Evolutionary conservation across 192 early-diverging fungal genomes (phyloP).

Genomic region (Umbelopsis isabellina): DNA sequence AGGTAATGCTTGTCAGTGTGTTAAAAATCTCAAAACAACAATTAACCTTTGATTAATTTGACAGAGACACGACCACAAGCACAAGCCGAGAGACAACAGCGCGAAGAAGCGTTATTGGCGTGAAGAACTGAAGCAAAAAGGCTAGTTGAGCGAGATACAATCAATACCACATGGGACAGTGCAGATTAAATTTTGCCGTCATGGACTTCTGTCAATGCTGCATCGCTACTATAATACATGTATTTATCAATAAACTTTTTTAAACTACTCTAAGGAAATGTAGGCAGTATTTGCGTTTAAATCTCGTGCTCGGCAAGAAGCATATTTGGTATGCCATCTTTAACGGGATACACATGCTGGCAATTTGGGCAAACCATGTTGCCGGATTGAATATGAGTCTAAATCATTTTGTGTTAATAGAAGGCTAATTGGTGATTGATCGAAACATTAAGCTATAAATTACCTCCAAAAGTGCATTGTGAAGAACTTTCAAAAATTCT

Average conservation of each 20-base stretch:
- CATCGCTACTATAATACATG: conserved; percentile 8
- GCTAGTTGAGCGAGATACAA: too few species aligned
- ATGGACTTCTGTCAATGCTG: neutral
- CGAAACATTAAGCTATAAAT: neutral
- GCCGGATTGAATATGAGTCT: conserved; percentile 85
- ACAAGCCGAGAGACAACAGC: conserved; percentile 12
- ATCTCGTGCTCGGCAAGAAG: conserved; percentile 82
- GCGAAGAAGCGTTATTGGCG: neutral
- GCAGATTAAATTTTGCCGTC: too few species aligned
- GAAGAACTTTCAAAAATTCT: conserved; percentile 73
- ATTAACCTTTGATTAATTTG: too few species aligned
- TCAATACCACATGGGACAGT: too few species aligned
- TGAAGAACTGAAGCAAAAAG: neutral
- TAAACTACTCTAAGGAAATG: too few species aligned
- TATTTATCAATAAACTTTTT: conserved; percentile 14
- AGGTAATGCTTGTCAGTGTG: neutral
- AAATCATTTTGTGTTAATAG: neutral
- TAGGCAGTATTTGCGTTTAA: conserved; percentile 30
- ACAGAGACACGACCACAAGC: neutral
- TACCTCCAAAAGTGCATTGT: conserved; percentile 84
- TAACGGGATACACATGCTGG: conserved; percentile 87
- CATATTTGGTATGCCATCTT: conserved; percentile 94
- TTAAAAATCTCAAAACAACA: neutral
- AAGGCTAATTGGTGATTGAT: too few species aligned
- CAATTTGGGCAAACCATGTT: conserved; percentile 93